Base-by-base conservation (phyloP, 2,329 filamentous ascomycete species). In the Claviceps digitariae region DNA sequence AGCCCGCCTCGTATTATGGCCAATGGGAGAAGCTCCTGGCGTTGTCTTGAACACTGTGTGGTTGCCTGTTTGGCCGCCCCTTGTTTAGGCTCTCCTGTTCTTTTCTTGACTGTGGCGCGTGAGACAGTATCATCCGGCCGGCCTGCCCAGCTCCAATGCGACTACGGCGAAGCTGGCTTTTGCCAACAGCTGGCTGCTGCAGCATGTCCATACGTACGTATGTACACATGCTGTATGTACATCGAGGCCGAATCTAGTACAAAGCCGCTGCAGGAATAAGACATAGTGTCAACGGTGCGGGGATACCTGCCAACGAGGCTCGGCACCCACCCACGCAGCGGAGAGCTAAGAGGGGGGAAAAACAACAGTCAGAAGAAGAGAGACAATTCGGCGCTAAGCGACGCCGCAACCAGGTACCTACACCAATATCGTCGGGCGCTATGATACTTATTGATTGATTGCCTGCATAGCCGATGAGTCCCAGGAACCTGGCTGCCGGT, bases 1-100 rank as follows among this genome's bases (percentile, higher is more conserved):
- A 27, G n/a, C 36, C 29, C 54, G 20, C n/a, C 25, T 52, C 51
- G 51, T 50, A 50, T 44, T n/a, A 23, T 25, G 44, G 21, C 54
- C 51, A 53, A 51, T 55, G 38, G 54, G 54, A 48, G 43, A 53
- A 48, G 27, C 51, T 53, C 51, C 51, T 48, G 51, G 6, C 20
- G 36, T 31, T 52, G 40, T 25, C 20, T 45, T 43, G 31, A 20
- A 40, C 25, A 27, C 34, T 44, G 38, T 34, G 48, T 51, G 48
- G 52, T 23, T 44, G 29, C 36, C 38, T 25, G 21, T 45, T 45
- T 45, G 43, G 43, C 43, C 43, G 23, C 43, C 49, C 49, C 49
- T 36, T 54, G 48, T 40, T 51, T 40, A 25, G 49, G 48, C 34
- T 43, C 29, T 43, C 31, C n/a, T 38, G n/a, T 20, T 43, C 36